phyloP scores from a whole-genome alignment of 805 yeast species.

The Wickerhamiella hasegawae region DNA sequence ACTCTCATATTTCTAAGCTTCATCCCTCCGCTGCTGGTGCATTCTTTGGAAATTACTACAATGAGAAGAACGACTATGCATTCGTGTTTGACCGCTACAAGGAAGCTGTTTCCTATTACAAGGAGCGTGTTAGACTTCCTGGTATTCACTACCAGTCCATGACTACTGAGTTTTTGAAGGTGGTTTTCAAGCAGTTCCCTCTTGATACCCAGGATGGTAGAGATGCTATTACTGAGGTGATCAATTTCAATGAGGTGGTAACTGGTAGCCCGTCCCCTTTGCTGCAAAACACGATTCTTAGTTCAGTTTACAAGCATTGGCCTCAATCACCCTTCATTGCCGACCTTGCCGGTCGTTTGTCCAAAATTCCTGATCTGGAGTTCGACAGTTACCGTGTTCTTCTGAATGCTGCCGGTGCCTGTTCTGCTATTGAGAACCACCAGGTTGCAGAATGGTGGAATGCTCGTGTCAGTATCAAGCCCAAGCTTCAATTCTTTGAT shows the following conservation, averaged over 20 bases:
- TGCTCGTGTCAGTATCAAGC: conserved; percentile 3
- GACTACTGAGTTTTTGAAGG: conserved; percentile 8
- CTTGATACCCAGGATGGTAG: conserved; percentile 11
- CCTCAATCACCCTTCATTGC: conserved; percentile 8
- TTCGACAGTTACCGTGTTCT: conserved; percentile 13
- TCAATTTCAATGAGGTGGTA: conserved; percentile 4
- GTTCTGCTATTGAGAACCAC: conserved; percentile 2
- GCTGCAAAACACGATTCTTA: conserved; percentile 10
- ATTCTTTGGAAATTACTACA: conserved; percentile 8
- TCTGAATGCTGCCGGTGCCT: conserved; percentile 8
- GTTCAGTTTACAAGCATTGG: conserved; percentile 12
- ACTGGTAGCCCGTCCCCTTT: conserved; percentile 5
- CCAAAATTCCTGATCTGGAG: neutral
- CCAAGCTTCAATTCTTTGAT: conserved; percentile 10
- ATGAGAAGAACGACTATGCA: conserved; percentile 5
- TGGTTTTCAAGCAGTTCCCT: conserved; percentile 5
- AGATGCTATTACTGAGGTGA: conserved; percentile 1
- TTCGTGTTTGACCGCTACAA: conserved; percentile 7
- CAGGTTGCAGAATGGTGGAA: conserved; percentile 11
- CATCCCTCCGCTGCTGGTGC: conserved; percentile 16
- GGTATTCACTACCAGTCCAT: conserved; percentile 8
- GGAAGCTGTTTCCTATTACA: conserved; percentile 6
- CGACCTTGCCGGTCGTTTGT: conserved; percentile 6
- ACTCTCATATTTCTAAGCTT: conserved; percentile 7
- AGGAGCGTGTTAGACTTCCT: no score